These are phyloP conservation scores for Shiraia bambusicola DNA, from an alignment of 2,329 filamentous ascomycete genomes.

Conservation along the genomic window DNA sequence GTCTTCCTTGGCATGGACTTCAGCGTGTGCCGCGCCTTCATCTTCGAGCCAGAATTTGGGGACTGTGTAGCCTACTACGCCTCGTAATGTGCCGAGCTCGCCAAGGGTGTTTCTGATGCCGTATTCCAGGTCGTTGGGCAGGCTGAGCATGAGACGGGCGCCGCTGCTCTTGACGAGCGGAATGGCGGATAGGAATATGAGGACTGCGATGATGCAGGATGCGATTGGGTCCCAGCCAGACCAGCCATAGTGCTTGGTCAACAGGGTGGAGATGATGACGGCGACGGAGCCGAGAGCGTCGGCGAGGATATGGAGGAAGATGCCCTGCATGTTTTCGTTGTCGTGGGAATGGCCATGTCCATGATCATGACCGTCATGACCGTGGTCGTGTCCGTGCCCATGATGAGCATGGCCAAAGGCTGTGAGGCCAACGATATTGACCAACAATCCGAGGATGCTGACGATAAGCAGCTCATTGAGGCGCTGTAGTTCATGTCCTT, in stretches of 20 bases:
- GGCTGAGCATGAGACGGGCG: constrained; percentile 76
- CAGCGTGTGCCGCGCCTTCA: constrained; percentile 46
- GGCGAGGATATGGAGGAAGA: constrained; percentile 92
- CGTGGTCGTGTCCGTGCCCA: constrained; percentile 54
- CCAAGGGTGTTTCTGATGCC: constrained; percentile 81
- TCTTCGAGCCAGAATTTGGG: constrained; percentile 95
- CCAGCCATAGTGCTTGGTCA: constrained; percentile 88
- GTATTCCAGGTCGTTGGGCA: constrained; percentile 85
- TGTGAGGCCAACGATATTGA: constrained; percentile 90
- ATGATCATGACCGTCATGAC: constrained; percentile 45
- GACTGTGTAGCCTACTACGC: constrained; percentile 81
- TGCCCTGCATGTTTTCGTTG: constrained; percentile 98
- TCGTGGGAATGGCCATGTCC: constrained; percentile 61
- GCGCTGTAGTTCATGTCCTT: constrained; percentile 79
- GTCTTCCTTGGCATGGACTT: constrained; percentile 46
- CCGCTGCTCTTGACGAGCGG: constrained; percentile 86
- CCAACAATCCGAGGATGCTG: constrained; percentile 78
- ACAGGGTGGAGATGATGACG: constrained; percentile 85
- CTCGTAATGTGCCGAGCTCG: constrained; percentile 77
- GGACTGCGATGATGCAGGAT: constrained; percentile 86
- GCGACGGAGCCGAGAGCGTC: constrained; percentile 93
- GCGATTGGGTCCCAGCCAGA: constrained; percentile 92
- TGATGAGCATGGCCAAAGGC: constrained; percentile 68
- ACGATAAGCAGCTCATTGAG: constrained; percentile 86
- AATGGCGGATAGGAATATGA: constrained; percentile 90